Percentiles rank a stretch among this genome's conserved stretches.
Evolutionary conservation across 176 grass and related monocot species (phyloP).

Genomic region (Aegilops sharonensis): DNA sequence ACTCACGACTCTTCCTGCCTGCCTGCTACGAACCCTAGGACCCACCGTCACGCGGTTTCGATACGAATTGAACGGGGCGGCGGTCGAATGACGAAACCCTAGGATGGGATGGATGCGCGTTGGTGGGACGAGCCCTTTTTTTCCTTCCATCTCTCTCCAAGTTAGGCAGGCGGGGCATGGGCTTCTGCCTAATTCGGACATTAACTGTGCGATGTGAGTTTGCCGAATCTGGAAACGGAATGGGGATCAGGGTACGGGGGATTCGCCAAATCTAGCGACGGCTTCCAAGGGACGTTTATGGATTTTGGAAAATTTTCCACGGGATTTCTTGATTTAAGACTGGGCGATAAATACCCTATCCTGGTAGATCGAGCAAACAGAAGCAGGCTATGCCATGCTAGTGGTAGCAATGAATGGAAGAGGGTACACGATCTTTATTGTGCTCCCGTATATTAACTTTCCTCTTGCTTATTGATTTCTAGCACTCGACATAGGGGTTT

Average conservation of each 20-base stretch:
- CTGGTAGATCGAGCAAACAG: conserved; percentile 28
- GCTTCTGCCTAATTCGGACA: conserved; percentile 29
- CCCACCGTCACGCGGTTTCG: background rate
- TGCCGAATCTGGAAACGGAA: conserved; percentile 35
- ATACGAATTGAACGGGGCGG: conserved; percentile 29
- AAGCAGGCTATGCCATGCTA: background rate
- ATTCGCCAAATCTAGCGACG: conserved; percentile 32
- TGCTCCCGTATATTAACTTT: background rate
- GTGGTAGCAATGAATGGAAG: background rate
- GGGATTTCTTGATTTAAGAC: conserved; percentile 32
- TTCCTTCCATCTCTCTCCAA: background rate
- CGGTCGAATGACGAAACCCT: conserved; percentile 25
- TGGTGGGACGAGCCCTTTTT: background rate
- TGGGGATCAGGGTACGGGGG: conserved; percentile 33
- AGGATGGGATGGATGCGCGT: background rate
- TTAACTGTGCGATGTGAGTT: background rate
- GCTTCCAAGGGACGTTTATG: background rate
- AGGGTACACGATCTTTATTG: conserved; percentile 16
- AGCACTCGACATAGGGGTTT: conserved; percentile 5
- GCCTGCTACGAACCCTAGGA: conserved; percentile 35
- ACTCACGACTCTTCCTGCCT: background rate
- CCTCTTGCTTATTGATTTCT: background rate
- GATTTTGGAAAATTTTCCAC: background rate
- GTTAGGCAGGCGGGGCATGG: background rate
- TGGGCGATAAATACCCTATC: conserved; percentile 22